phyloP scores from a whole-genome alignment of 2,329 filamentous ascomycete species.

The Fusarium decemcellulare region DNA sequence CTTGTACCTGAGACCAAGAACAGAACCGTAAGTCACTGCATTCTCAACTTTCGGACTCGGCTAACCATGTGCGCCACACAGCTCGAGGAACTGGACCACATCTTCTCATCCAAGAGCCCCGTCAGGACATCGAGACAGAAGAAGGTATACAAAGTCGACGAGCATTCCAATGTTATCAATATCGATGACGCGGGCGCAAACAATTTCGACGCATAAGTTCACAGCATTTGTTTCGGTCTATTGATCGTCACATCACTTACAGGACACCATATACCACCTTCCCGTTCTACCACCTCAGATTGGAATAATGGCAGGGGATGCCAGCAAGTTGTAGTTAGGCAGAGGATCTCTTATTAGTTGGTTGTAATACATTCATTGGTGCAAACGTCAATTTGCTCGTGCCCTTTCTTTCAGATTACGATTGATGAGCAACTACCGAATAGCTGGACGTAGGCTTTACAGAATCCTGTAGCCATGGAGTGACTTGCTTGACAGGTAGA shows the following conservation, averaged over 20 bases:
- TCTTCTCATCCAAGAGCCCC: conserved; percentile 38
- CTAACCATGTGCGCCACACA: neutral
- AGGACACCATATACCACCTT: neutral
- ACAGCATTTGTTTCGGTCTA: neutral
- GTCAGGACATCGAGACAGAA: conserved; percentile 40
- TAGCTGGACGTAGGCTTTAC: too few relatives aligned
- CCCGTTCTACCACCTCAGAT: neutral
- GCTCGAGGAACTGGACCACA: conserved; percentile 44
- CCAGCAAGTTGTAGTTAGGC: neutral
- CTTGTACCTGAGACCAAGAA: conserved; percentile 66
- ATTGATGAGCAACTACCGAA: too few relatives aligned
- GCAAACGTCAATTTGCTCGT: neutral
- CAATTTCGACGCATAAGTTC: conserved; percentile 10
- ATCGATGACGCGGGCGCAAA: conserved; percentile 22
- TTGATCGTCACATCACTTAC: neutral
- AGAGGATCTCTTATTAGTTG: conserved; percentile 7
- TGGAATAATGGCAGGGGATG: conserved; percentile 3
- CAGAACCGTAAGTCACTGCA: conserved; percentile 52
- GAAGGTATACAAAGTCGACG: conserved; percentile 40
- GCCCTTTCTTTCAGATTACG: too few relatives aligned
- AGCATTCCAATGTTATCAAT: conserved; percentile 35
- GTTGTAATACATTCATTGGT: conserved; percentile 17
- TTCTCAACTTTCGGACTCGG: too few relatives aligned
- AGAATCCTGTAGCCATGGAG: too few relatives aligned
- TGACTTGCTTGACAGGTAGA: too few relatives aligned